Evolutionary conservation across 305 asterid genomes (phyloP).

Genomic region (Fraxinus dipetala): DNA sequence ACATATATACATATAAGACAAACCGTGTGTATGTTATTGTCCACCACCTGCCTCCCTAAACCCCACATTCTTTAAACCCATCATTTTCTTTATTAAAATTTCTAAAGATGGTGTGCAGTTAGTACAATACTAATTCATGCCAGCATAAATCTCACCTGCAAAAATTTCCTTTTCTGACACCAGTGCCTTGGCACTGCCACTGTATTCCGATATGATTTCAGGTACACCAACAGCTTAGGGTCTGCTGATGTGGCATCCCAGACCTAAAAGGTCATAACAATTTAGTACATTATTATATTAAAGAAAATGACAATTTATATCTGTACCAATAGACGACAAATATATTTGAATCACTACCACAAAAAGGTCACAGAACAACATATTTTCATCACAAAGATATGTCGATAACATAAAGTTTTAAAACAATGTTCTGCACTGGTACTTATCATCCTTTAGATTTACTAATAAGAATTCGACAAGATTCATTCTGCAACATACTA

Average conservation of each 20-base stretch:
- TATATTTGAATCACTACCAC: not conserved
- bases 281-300: not conserved
- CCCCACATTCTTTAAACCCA: constrained; percentile 35
- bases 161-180: constrained; percentile 92
- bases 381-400: not conserved
- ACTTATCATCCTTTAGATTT: not conserved
- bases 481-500: not conserved
- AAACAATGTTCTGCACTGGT: not conserved
- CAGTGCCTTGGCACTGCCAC: constrained; percentile 98
- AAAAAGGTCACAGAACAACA: not conserved
- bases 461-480: not conserved
- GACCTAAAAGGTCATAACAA: constrained; percentile 44
- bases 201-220: constrained; percentile 80
- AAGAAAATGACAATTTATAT: not conserved
- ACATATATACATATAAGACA: constrained; percentile 86
- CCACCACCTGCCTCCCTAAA: constrained; percentile 56
- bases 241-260: constrained; percentile 96
- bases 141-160: constrained; percentile 63
- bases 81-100: constrained; percentile 20
- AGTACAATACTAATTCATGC: constrained; percentile 20
- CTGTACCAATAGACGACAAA: not conserved
- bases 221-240: constrained; percentile 81
- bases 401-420: not conserved
- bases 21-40: constrained; percentile 57
- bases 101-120: constrained; percentile 18